Evolutionary conservation across 352 stramenopile genomes (phyloP).

Genomic region (Globisporangium lucens): DNA sequence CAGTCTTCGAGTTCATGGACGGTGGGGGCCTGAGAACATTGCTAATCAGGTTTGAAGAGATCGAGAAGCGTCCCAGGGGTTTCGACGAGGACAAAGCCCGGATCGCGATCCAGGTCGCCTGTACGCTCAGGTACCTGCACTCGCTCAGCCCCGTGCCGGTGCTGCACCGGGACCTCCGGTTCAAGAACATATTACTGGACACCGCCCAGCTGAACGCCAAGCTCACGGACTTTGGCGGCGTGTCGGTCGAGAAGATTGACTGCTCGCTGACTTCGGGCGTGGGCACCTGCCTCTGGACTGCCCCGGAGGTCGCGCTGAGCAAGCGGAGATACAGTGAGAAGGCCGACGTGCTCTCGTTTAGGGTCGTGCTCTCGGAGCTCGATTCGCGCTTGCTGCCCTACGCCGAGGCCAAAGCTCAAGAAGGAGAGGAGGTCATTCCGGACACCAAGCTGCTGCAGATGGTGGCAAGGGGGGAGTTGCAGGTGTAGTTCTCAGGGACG

Average conservation of each 20-base stretch:
- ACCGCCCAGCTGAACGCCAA: conserved; percentile 31
- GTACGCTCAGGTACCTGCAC: conserved; percentile 48
- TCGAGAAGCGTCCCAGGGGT: conserved; percentile 25
- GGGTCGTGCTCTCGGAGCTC: conserved; percentile 45
- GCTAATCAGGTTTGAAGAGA: conserved; percentile 24
- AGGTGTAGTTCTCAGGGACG: conserved; percentile 35
- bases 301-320: conserved; percentile 50
- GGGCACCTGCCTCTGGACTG: conserved; percentile 53
- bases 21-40: conserved; percentile 34
- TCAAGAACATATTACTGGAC: conserved; percentile 43
- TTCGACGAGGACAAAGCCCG: conserved; percentile 49
- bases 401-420: conserved; percentile 7
- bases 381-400: conserved; percentile 48
- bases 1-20: conserved; percentile 41
- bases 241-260: conserved; percentile 38
- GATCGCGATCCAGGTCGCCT: conserved; percentile 39
- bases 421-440: conserved; percentile 2
- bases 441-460: conserved; percentile 42
- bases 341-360: conserved; percentile 49
- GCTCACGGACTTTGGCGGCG: conserved; percentile 53
- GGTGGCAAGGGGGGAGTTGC: conserved; percentile 27
- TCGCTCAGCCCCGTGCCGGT: conserved; percentile 27
- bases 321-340: conserved; percentile 38
- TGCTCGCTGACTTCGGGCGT: conserved; percentile 43
- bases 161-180: conserved; percentile 55